Conservation (phyloP, 2,329 filamentous ascomycete genomes). For the Helminthosporium solani region DNA sequence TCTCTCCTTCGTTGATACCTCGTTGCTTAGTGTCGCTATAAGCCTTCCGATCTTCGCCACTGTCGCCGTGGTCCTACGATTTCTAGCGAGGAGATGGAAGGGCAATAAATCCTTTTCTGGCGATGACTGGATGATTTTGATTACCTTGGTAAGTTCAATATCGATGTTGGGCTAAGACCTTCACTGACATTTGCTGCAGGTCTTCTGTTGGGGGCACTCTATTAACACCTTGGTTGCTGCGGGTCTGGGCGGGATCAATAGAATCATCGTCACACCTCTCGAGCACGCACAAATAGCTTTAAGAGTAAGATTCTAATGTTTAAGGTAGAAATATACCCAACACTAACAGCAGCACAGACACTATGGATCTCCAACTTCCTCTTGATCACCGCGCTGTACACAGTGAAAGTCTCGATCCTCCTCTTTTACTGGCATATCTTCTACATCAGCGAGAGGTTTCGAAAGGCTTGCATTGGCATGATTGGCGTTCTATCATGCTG, state of each 20-base stretch:
- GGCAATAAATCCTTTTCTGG: neutral
- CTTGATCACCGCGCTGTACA: conserved; percentile 13
- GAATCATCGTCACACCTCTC: conserved; percentile 9
- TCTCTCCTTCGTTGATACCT: conserved; percentile 12
- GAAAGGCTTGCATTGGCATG: conserved; percentile 6
- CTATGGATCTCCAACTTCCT: conserved; percentile 16
- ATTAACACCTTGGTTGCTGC: conserved; percentile 16
- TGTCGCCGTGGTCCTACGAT: conserved; percentile 4
- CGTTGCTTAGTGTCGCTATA: conserved; percentile 15
- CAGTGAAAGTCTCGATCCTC: conserved; percentile 18
- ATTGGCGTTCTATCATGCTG: conserved; percentile 11
- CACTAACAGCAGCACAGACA: conserved; percentile 4
- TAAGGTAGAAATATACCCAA: neutral
- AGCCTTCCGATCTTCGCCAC: conserved; percentile 14
- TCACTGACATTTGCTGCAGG: conserved; percentile 2
- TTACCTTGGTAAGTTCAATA: conserved; percentile 10
- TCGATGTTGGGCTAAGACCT: neutral
- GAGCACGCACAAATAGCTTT: conserved; percentile 15
- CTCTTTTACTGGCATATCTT: conserved; percentile 19
- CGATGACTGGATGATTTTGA: conserved; percentile 14
- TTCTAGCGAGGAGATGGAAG: conserved; percentile 8
- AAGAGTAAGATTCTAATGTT: conserved; percentile 4
- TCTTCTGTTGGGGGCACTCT: conserved; percentile 16
- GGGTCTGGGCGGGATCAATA: conserved; percentile 14
- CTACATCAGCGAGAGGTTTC: conserved; percentile 8